Evolutionary conservation across 1,284 basidiomycete species (phyloP).

Genomic region (Cryptococcus sp.): DNA sequence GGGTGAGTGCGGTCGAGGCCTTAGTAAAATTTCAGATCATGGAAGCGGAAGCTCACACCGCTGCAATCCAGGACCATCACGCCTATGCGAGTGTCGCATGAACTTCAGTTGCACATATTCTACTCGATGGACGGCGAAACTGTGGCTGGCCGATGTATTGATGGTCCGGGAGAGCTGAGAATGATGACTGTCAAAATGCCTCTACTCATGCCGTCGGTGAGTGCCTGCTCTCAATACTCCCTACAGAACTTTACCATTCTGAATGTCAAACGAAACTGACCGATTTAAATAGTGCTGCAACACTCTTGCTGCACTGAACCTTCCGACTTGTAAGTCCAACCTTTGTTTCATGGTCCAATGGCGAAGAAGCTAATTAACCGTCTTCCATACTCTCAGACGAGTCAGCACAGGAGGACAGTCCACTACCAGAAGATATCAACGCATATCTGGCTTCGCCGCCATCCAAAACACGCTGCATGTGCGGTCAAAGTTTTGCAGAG

Average conservation of each 20-base stretch:
- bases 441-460: conserved; percentile 25
- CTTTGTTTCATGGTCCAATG: background rate
- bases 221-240: conserved; percentile 7
- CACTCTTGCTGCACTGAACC: conserved; percentile 32
- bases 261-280: background rate
- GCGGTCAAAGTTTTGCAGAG: conserved; percentile 38
- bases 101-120: conserved; percentile 46
- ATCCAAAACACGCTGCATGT: conserved; percentile 31
- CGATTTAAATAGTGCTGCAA: conserved; percentile 31
- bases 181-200: conserved; percentile 44
- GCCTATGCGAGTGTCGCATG: conserved; percentile 47
- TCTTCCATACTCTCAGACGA: conserved; percentile 13
- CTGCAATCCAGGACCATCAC: conserved; percentile 40
- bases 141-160: conserved; percentile 25
- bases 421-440: conserved; percentile 24
- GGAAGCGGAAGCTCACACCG: conserved; percentile 4
- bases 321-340: conserved; percentile 41
- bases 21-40: background rate
- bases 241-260: background rate
- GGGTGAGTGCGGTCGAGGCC: conserved; percentile 34
- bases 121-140: conserved; percentile 46
- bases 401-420: conserved; percentile 7
- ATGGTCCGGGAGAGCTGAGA: conserved; percentile 44
- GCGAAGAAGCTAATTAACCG: background rate
- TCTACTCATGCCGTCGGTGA: conserved; percentile 43